phyloP scores from a whole-genome alignment of 2,329 filamentous ascomycete genomes.

The Didymella exigua region DNA sequence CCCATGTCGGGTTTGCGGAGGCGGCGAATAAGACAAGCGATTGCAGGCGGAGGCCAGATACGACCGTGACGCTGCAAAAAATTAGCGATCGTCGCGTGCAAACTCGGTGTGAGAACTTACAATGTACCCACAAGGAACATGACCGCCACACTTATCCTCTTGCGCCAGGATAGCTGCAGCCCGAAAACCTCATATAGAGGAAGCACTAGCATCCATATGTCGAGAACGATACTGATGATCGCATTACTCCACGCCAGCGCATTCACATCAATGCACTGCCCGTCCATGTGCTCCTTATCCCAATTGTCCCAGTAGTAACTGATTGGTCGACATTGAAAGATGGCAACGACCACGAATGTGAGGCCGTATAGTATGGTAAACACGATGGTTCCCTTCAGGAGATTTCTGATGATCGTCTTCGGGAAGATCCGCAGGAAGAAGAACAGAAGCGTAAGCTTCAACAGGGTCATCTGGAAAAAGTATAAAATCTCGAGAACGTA shows the following conservation, averaged over 20 bases:
- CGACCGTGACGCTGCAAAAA: slow-evolving; percentile 47
- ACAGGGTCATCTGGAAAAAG: slow-evolving; percentile 36
- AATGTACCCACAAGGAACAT: slow-evolving; percentile 50
- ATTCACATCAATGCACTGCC: slow-evolving; percentile 46
- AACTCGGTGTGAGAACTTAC: slow-evolving; percentile 41
- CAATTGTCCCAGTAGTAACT: slow-evolving; percentile 41
- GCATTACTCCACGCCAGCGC: slow-evolving; percentile 41
- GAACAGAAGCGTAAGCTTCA: slow-evolving; percentile 39
- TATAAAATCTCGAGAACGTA: slow-evolving; percentile 45
- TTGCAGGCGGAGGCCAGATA: slow-evolving; percentile 53
- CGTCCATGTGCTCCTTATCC: slow-evolving; percentile 33
- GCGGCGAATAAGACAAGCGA: slow-evolving; percentile 52
- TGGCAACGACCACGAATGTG: slow-evolving; percentile 24
- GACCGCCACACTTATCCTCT: slow-evolving; percentile 45
- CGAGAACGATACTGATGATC: slow-evolving; percentile 41
- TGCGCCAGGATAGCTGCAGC: slow-evolving; percentile 42
- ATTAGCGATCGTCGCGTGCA: slow-evolving; percentile 21
- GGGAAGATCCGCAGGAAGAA: slow-evolving; percentile 41
- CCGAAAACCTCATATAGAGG: slow-evolving; percentile 42
- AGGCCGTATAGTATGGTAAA: slow-evolving; percentile 34
- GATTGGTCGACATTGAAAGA: slow-evolving; percentile 46
- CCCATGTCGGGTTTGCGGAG: slow-evolving; percentile 51
- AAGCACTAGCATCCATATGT: slow-evolving; percentile 42
- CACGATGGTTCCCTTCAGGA: slow-evolving; percentile 27
- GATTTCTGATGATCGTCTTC: slow-evolving; percentile 17